Percentiles rank a stretch among this genome's conserved stretches.
These are phyloP conservation scores for Phalaenopsis aphrodite DNA, from an alignment of 106 monocot species.

Conservation along the genomic window DNA sequence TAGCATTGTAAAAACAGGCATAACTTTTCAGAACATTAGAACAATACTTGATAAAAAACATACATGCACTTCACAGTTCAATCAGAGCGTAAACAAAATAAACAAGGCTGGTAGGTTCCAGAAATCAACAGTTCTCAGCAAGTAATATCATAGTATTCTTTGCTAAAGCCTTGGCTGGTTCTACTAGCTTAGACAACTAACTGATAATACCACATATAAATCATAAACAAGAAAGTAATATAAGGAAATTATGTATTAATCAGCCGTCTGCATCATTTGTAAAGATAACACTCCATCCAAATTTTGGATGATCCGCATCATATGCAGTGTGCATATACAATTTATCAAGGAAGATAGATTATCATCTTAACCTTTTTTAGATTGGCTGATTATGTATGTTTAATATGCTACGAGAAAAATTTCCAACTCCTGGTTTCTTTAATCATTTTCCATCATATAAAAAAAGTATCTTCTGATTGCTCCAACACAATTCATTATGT, in stretches of 20 bases:
- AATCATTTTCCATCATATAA: not conserved
- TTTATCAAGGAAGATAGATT: not conserved
- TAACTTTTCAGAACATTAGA: not conserved
- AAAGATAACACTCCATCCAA: not conserved
- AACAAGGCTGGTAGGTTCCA: not conserved
- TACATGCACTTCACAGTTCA: not conserved
- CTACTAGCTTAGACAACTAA: not conserved
- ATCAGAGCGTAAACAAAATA: not conserved
- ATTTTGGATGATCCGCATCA: not conserved
- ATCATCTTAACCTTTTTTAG: not conserved
- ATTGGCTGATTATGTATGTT: not conserved
- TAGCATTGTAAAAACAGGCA: not conserved
- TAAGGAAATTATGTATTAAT: not conserved
- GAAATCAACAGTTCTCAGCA: not conserved
- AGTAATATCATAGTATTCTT: not conserved
- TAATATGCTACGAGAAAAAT: not conserved
- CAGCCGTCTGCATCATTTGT: not conserved
- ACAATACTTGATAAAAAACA: not conserved
- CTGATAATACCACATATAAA: not conserved
- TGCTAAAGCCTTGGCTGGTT: not conserved
- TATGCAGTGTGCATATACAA: not conserved
- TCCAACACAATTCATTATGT: not conserved
- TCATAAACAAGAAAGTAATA: not conserved
- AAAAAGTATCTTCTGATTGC: not conserved
- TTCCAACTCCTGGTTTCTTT: not conserved